Base-by-base conservation (phyloP, 306 rosid species). In the Benincasa hispida region DNA sequence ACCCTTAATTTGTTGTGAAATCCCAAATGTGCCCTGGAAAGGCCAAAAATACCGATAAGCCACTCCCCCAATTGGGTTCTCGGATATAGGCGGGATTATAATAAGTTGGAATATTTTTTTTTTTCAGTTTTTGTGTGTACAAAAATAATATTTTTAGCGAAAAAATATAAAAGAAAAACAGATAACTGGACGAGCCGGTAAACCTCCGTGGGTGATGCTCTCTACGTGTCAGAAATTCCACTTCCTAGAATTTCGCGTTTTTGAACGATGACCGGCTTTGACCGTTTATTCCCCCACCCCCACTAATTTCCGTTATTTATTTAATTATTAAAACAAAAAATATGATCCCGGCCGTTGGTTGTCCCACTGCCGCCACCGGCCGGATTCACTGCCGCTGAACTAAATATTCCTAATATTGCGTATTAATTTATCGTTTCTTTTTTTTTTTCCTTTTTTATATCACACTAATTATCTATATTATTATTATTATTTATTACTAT, bases 151-250 rank as follows among this genome's bases (percentile, higher is more conserved):
- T 45, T 73, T 73, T 54, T 53, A 7, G 61, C 27, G 77, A 61
- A 51, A 50, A 48, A 28, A 28, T 27, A 73, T 3, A 17, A 73
- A 53, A 22, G 34, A 74, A 67, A 37, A 21, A 39, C 27, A 12
- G 73, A 37, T n/a, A 24, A 69, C 75, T 42, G 75, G 75, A 45
- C 13, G 22, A 69, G 56, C 75, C 75, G 75, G 75, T 69, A 69
- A 41, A 22, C 75, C 54, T 83, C 96, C 89, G 90, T 85, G 96
- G 94, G 90, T 74, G 81, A 84, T 79, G 89, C 88, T 78, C 76
- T 79, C 81, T 77, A 48, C 86, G 89, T 88, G 90, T 87, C 91
- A 82, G 80, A 15, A 54, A 30, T 56, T 58, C 72, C 83, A 69
- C 21, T 80, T 32, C 78, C 83, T 89, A 69, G 83, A 80, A 25